Percentiles rank a stretch among this genome's conserved stretches.
Conservation (phyloP, 306 rosid species). For the Pterocarpus santalinus region DNA sequence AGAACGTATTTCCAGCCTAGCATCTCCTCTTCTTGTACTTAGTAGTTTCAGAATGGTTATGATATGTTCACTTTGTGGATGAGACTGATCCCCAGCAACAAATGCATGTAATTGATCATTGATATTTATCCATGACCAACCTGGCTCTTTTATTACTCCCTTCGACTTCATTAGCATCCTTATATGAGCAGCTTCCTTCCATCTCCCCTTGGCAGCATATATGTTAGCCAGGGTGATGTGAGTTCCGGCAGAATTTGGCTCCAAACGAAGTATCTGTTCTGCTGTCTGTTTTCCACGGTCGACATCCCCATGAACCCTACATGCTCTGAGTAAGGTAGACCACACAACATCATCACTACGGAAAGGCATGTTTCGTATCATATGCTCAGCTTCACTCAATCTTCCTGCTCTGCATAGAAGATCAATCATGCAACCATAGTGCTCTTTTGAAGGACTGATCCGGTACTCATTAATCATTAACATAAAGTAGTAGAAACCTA, state of each 20-base stretch:
- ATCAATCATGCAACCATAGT: slow-evolving; percentile 83
- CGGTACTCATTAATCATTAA: slow-evolving; percentile 58
- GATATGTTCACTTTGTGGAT: slow-evolving; percentile 65
- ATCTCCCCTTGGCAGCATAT: slow-evolving; percentile 73
- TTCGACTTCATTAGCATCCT: slow-evolving; percentile 78
- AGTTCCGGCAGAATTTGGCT: slow-evolving; percentile 76
- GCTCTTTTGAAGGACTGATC: slow-evolving; percentile 77
- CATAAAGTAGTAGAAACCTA: slow-evolving; percentile 68
- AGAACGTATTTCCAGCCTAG: slow-evolving; percentile 46
- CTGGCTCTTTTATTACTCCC: slow-evolving; percentile 83
- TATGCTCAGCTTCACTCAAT: slow-evolving; percentile 69
- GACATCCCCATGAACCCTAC: slow-evolving; percentile 70
- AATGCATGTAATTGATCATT: slow-evolving; percentile 61
- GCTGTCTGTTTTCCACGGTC: slow-evolving; percentile 73
- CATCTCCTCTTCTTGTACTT: slow-evolving; percentile 51
- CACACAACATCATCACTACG: slow-evolving; percentile 77
- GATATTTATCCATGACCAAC: slow-evolving; percentile 86
- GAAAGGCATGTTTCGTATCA: slow-evolving; percentile 71
- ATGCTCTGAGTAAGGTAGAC: slow-evolving; percentile 86
- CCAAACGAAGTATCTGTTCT: slow-evolving; percentile 65
- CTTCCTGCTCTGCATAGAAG: slow-evolving; percentile 86
- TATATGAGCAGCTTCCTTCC: slow-evolving; percentile 74
- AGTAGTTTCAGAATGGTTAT: slow-evolving; percentile 62
- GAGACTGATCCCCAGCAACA: slow-evolving; percentile 72
- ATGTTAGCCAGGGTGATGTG: slow-evolving; percentile 79